These are phyloP conservation scores for Mycena rosella DNA, from an alignment of 768 basidiomycete genomes.

Conservation along the genomic window DNA sequence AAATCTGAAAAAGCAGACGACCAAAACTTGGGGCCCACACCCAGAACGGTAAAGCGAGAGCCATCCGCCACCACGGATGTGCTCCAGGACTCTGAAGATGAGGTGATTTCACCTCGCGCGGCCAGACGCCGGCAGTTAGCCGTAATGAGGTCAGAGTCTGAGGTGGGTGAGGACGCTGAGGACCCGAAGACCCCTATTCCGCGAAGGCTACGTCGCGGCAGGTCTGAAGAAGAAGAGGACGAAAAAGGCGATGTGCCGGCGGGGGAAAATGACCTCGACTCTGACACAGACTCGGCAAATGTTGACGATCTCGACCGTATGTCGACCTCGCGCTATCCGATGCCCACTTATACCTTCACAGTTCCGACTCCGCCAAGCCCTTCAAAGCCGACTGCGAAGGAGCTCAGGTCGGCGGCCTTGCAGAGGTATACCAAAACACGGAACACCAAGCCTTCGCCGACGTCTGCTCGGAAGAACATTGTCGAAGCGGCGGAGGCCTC, in stretches of 20 bases:
- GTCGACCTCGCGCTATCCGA: neutral
- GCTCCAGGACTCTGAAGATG: neutral
- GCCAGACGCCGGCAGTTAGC: no score
- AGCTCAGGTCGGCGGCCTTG: neutral
- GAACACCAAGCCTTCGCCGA: conserved; percentile 14
- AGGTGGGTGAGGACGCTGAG: neutral
- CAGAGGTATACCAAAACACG: neutral
- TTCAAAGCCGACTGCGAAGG: conserved; percentile 11
- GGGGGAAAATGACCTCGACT: neutral
- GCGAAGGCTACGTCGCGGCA: neutral
- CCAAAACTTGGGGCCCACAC: neutral
- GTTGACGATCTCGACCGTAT: conserved; percentile 16
- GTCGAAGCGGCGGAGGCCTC: neutral
- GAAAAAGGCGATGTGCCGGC: no score
- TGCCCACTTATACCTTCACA: neutral
- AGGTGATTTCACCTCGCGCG: neutral
- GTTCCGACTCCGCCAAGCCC: conserved; percentile 9
- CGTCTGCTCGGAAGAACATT: neutral
- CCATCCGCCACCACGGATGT: no score
- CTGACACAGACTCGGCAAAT: conserved; percentile 9
- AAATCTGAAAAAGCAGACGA: neutral
- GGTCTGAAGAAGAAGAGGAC: neutral
- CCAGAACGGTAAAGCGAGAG: neutral
- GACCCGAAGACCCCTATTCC: neutral
- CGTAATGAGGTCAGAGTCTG: no score